A percentile compares a stretch with the other conserved stretches of the same genome.
These are phyloP conservation scores for Pseudogymnoascus sp. DNA, from an alignment of 2,329 filamentous ascomycete species.

Conservation along the genomic window DNA sequence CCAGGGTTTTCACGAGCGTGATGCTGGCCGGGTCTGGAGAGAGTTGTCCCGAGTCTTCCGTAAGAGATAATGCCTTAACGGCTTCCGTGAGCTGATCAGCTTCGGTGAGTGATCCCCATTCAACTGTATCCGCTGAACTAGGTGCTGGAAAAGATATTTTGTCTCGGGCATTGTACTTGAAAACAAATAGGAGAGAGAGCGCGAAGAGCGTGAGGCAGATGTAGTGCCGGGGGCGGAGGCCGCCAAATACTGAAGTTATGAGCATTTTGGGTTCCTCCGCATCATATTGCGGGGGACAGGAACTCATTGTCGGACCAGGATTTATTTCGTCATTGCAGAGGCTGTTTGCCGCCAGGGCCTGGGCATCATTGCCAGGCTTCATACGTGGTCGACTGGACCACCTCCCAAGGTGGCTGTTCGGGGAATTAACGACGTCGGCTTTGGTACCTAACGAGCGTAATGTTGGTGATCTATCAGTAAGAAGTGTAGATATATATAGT, in stretches of 20 bases:
- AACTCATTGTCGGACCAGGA: background rate
- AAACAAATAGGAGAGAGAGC: conserved; percentile 1
- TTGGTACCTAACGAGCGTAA: background rate
- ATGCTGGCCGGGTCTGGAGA: background rate
- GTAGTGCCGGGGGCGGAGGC: background rate
- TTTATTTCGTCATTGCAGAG: background rate
- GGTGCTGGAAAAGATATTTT: background rate
- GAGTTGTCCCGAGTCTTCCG: background rate
- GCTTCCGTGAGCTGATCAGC: background rate
- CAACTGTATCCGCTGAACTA: background rate
- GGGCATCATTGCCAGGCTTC: background rate
- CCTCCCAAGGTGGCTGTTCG: background rate
- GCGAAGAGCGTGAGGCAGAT: background rate
- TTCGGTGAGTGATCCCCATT: conserved; percentile 3
- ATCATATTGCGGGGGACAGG: background rate
- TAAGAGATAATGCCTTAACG: background rate
- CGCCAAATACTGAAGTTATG: background rate
- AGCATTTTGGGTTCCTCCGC: background rate
- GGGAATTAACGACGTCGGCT: background rate
- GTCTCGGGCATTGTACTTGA: background rate
- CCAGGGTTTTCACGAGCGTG: background rate
- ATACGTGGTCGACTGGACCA: background rate
- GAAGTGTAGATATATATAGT: background rate
- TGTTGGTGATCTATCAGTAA: background rate
- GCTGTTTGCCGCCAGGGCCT: background rate